phyloP scores from a whole-genome alignment of 305 asterid species.

The Fraxinus platypoda region DNA sequence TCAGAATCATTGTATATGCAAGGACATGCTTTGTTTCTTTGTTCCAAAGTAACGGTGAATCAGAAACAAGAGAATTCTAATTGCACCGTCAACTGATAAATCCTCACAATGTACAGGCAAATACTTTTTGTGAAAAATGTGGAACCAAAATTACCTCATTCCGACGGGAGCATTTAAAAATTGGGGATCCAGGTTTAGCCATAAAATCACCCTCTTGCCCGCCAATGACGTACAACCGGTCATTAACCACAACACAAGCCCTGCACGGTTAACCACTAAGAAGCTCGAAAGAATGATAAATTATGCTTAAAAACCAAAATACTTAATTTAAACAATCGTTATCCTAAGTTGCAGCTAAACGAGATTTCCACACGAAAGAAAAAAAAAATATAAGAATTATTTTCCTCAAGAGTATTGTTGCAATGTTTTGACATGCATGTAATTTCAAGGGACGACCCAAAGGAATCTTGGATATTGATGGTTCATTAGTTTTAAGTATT shows the following conservation, averaged over 20 bases:
- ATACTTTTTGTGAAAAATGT: constrained; percentile 11
- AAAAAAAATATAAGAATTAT: not conserved
- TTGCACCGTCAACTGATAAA: constrained; percentile 9
- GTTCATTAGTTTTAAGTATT: not conserved
- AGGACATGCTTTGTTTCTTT: not conserved
- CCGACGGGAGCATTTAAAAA: constrained; percentile 94
- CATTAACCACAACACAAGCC: constrained; percentile 86
- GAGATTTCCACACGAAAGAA: not conserved
- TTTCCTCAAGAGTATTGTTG: not conserved
- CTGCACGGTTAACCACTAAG: constrained; percentile 38
- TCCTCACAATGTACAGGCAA: not conserved
- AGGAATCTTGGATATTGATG: not conserved
- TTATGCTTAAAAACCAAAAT: constrained; percentile 14
- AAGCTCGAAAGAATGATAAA: not conserved
- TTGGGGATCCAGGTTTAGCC: constrained; percentile 99
- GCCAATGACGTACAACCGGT: constrained; percentile 72
- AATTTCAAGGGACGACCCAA: not conserved
- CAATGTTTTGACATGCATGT: not conserved
- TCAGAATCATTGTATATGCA: not conserved
- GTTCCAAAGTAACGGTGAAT: not conserved
- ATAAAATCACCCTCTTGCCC: constrained; percentile 99
- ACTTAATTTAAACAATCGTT: not conserved
- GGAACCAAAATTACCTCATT: constrained; percentile 60
- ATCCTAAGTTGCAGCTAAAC: not conserved
- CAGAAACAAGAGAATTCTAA: not conserved